These are phyloP conservation scores for Colletotrichum falcatum DNA, from an alignment of 2,329 filamentous ascomycete genomes.

Conservation along the genomic window DNA sequence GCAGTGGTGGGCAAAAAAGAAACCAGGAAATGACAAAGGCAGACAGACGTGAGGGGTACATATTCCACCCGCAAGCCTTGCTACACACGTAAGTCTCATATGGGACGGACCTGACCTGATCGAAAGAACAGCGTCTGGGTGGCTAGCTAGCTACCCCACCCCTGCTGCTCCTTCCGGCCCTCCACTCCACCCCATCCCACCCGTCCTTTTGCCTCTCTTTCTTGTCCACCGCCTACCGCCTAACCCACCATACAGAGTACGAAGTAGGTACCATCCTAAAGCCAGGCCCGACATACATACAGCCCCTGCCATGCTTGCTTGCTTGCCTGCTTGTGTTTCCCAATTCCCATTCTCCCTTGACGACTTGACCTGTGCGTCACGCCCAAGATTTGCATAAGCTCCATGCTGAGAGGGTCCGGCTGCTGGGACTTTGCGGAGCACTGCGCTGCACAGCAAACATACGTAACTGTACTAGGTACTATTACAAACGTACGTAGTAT, in stretches of 20 bases:
- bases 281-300: neutral
- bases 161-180: conserved; percentile 13
- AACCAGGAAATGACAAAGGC: neutral
- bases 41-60: neutral
- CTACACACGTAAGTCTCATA: conserved; percentile 3
- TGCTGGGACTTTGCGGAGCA: neutral
- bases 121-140: neutral
- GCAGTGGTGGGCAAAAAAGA: neutral
- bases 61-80: conserved; percentile 2
- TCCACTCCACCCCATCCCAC: conserved; percentile 8
- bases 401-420: neutral
- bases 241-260: neutral
- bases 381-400: conserved; percentile 27
- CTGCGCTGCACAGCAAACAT: conserved; percentile 3
- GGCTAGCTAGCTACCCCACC: neutral
- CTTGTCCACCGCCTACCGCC: neutral
- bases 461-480: too few relatives aligned
- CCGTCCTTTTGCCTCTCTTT: conserved; percentile 4
- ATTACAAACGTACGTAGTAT: neutral
- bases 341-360: conserved; percentile 3
- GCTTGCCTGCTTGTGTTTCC: conserved; percentile 12
- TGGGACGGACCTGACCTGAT: neutral
- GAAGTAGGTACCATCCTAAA: too few relatives aligned
- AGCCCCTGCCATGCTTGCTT: conserved; percentile 21
- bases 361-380: conserved; percentile 30